Percentiles rank a stretch among this genome's conserved stretches.
These are phyloP conservation scores for Nakazawaea sp. DNA, from an alignment of 805 yeast genomes.

Conservation along the genomic window DNA sequence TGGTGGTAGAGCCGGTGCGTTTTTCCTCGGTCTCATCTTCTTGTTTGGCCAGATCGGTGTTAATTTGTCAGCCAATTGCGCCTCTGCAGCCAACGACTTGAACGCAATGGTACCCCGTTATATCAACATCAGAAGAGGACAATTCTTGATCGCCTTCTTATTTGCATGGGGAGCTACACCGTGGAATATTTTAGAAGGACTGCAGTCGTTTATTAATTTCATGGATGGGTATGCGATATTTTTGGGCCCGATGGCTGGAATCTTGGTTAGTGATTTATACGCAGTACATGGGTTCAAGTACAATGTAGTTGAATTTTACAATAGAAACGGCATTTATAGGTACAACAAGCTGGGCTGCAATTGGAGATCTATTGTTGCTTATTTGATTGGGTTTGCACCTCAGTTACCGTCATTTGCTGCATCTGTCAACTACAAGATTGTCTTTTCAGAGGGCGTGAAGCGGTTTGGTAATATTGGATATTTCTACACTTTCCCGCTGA, in stretches of 20 bases:
- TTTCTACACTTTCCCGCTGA: constrained; percentile 12
- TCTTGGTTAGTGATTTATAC: constrained; percentile 18
- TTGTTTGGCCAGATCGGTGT: constrained; percentile 29
- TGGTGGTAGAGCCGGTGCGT: constrained; percentile 14
- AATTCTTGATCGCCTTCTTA: constrained; percentile 22
- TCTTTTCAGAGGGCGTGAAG: constrained; percentile 10
- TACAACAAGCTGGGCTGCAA: constrained; percentile 15
- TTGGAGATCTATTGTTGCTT: constrained; percentile 14
- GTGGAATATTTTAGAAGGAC: constrained; percentile 14
- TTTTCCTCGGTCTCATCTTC: constrained; percentile 14
- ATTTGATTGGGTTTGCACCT: constrained; percentile 13
- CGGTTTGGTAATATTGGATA: constrained; percentile 10
- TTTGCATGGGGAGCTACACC: constrained; percentile 26
- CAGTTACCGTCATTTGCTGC: constrained; percentile 15
- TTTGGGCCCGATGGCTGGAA: constrained; percentile 17
- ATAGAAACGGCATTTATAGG: constrained; percentile 13
- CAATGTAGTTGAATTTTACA: constrained; percentile 19
- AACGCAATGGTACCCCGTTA: constrained; percentile 50
- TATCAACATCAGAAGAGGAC: constrained; percentile 53
- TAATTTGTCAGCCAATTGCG: constrained; percentile 47
- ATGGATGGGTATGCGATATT: constrained; percentile 16
- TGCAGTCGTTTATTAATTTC: constrained; percentile 13
- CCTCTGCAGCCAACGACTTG: constrained; percentile 52
- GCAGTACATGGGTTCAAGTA: constrained; percentile 24
- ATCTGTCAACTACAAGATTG: constrained; percentile 10